A percentile compares a stretch with the other conserved stretches of the same genome.
phyloP scores from a whole-genome alignment of 73 alveolate genomes.

The Tetrahymena borealis region DNA sequence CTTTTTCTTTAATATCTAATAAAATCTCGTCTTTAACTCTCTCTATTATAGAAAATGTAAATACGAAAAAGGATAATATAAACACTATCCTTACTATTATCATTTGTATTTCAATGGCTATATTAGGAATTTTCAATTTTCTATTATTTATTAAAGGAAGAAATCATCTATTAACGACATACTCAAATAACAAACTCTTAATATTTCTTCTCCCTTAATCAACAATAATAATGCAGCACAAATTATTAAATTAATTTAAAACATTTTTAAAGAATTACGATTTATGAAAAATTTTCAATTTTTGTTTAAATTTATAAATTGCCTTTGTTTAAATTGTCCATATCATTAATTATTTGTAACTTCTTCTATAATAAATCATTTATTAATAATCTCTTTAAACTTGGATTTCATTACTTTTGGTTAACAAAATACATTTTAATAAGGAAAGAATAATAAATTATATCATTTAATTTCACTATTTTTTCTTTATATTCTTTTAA shows the following conservation, averaged over 20 bases:
- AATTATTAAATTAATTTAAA: background rate
- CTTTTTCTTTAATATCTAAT: background rate
- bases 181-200: background rate
- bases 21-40: background rate
- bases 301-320: too few species aligned
- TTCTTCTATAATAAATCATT: too few species aligned
- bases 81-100: background rate
- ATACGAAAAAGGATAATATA: background rate
- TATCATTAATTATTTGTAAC: too few species aligned
- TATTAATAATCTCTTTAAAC: too few species aligned
- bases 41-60: background rate
- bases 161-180: background rate
- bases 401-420: too few species aligned
- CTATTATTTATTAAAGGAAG: background rate
- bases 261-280: background rate
- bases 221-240: background rate
- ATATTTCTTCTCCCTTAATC: background rate
- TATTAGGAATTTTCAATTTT: background rate
- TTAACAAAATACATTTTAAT: too few species aligned
- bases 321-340: too few species aligned
- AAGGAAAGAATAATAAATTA: too few species aligned
- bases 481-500: too few species aligned
- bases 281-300: background rate
- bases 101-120: background rate
- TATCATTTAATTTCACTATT: too few species aligned